A percentile compares a stretch with the other conserved stretches of the same genome.
These are phyloP conservation scores for Microsporum ferrugineum DNA, from an alignment of 2,329 filamentous ascomycete genomes.

Conservation along the genomic window DNA sequence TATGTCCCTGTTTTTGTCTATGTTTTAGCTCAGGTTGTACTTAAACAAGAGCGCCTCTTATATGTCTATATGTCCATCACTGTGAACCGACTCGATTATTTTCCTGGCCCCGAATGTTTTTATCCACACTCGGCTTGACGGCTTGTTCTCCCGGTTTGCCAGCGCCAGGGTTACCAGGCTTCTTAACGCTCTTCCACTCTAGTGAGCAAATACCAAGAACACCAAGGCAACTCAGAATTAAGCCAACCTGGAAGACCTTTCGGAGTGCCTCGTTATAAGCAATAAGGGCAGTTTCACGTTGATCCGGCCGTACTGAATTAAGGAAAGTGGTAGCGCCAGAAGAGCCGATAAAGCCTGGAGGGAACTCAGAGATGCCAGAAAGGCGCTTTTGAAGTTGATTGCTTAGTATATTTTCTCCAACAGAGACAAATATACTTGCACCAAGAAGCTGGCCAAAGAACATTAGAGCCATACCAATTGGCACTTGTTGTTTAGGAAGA, in stretches of 20 bases:
- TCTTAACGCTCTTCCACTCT: conserved; percentile 7
- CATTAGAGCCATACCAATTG: conserved; percentile 23
- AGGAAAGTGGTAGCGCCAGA: neutral
- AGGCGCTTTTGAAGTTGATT: conserved; percentile 19
- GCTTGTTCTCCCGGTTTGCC: neutral
- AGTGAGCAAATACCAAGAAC: neutral
- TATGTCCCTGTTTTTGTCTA: too few relatives aligned
- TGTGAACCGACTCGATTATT: neutral
- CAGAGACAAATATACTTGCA: conserved; percentile 28
- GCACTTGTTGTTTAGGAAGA: neutral
- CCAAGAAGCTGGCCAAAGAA: conserved; percentile 30
- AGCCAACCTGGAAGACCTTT: conserved; percentile 18
- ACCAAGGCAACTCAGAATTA: conserved; percentile 4
- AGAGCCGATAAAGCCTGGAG: neutral
- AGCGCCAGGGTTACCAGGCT: neutral
- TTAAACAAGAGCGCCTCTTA: too few relatives aligned
- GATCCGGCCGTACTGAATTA: neutral
- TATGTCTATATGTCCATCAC: too few relatives aligned
- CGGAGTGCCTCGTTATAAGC: conserved; percentile 31
- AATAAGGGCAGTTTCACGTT: conserved; percentile 20
- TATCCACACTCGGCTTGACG: neutral
- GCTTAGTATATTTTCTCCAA: conserved; percentile 31
- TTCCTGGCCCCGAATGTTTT: neutral
- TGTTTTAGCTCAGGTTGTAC: too few relatives aligned
- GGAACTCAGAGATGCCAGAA: neutral